These are phyloP conservation scores for Wickerhamiella bombiphila DNA, from an alignment of 805 yeast species.

Conservation along the genomic window DNA sequence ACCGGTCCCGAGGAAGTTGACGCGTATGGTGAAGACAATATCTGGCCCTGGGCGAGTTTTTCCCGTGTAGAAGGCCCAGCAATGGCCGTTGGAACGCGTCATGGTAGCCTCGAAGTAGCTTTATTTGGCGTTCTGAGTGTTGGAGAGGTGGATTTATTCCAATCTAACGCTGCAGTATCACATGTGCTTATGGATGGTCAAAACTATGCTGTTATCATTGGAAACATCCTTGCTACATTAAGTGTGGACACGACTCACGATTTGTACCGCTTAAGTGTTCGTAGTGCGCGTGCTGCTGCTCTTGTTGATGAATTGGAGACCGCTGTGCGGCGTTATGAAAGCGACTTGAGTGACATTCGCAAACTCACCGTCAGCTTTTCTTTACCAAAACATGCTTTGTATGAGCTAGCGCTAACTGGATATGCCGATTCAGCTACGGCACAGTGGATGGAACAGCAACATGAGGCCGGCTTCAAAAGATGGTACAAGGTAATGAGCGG, in stretches of 20 bases:
- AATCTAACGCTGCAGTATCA: too few species aligned
- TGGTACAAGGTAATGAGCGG: conserved; percentile 14
- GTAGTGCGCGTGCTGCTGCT: not conserved
- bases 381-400: not conserved
- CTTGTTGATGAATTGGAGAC: conserved; percentile 1
- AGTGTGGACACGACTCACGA: not conserved
- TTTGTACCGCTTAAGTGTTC: not conserved
- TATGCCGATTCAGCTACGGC: not conserved
- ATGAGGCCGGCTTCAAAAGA: conserved; percentile 16
- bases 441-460: conserved; percentile 15
- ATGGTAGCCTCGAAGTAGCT: not conserved
- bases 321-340: not conserved
- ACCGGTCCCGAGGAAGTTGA: conserved; percentile 2
- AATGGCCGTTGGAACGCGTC: not conserved
- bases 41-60: not conserved
- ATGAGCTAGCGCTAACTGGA: conserved; percentile 2
- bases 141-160: not conserved
- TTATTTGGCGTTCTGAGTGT: not conserved
- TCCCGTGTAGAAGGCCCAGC: not conserved
- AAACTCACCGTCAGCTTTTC: not conserved
- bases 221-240: not conserved
- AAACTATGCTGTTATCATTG: not conserved
- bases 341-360: not conserved
- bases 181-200: not conserved
- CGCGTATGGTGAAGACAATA: not conserved